Percentiles rank a stretch among this genome's conserved stretches.
These are phyloP conservation scores for Pleurotus djamor DNA, from an alignment of 768 basidiomycete species.

Conservation along the genomic window DNA sequence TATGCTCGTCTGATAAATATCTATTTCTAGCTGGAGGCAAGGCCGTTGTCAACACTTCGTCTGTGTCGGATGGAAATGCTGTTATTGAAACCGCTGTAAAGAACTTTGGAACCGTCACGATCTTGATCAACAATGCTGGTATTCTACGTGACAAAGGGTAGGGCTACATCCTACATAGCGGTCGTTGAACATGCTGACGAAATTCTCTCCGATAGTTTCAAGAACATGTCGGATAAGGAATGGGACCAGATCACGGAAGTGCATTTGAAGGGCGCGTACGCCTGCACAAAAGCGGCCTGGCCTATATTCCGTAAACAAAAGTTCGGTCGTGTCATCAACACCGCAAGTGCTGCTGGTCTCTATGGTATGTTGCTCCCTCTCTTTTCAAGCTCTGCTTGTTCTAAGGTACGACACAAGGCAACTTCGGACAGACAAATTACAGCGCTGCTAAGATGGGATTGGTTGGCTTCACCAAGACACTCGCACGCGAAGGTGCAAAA, in stretches of 20 bases:
- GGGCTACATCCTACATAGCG: constrained; percentile 12
- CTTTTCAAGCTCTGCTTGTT: no score
- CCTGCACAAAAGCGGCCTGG: constrained; percentile 95
- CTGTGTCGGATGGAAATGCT: constrained; percentile 81
- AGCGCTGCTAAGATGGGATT: constrained; percentile 98
- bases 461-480: constrained; percentile 87
- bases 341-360: constrained; percentile 91
- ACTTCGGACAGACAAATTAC: constrained; percentile 97
- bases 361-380: constrained; percentile 57
- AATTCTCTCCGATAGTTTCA: constrained; percentile 57
- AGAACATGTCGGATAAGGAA: constrained; percentile 95
- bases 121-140: constrained; percentile 96
- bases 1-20: constrained; percentile 1
- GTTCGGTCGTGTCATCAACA: constrained; percentile 93
- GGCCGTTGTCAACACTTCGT: constrained; percentile 84
- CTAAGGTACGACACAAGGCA: constrained; percentile 44
- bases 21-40: constrained; percentile 72
- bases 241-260: constrained; percentile 89
- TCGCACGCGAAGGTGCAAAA: constrained; percentile 90
- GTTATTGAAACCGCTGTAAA: constrained; percentile 87
- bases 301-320: constrained; percentile 93
- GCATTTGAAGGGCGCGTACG: constrained; percentile 91
- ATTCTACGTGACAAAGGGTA: constrained; percentile 82
- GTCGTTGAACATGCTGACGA: background rate
- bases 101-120: constrained; percentile 79